Conservation (phyloP, 169 alveolate species). For the Plasmodium knowlesi region DNA sequence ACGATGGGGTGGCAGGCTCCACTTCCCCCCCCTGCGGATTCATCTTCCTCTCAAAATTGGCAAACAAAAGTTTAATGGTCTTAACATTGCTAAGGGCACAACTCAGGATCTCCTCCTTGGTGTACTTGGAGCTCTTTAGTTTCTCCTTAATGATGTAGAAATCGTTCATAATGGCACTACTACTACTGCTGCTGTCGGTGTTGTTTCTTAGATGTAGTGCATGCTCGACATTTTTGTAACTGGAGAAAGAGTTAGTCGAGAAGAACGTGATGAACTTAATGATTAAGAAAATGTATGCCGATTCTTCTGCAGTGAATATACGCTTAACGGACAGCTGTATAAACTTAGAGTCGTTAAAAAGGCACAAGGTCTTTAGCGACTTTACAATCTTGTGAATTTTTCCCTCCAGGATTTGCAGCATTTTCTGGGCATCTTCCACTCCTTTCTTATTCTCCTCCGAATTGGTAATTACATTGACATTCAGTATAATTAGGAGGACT, state of each 20-base stretch:
- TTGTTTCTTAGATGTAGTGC: conserved; percentile 26
- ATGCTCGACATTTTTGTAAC: conserved; percentile 60
- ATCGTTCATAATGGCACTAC: conserved; percentile 24
- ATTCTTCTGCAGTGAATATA: conserved; percentile 60
- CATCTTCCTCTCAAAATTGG: conserved; percentile 40
- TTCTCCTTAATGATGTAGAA: conserved; percentile 63
- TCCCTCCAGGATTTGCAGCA: background rate
- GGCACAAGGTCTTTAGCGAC: conserved; percentile 44
- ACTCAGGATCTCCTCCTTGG: conserved; percentile 49
- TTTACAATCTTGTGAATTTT: conserved; percentile 20
- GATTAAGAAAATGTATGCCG: conserved; percentile 34
- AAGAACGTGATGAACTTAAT: conserved; percentile 50
- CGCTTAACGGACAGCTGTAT: conserved; percentile 66
- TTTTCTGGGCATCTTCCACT: background rate
- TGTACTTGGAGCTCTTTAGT: conserved; percentile 59
- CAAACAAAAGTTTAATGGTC: conserved; percentile 42
- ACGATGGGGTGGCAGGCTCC: background rate
- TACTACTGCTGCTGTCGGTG: background rate
- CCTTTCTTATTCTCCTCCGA: background rate
- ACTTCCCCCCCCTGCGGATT: background rate
- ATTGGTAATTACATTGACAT: conserved; percentile 29
- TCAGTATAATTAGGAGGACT: conserved; percentile 33
- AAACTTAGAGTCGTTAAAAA: conserved; percentile 34
- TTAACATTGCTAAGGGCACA: conserved; percentile 37
- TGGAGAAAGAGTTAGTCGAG: conserved; percentile 45